Base-by-base conservation (phyloP, 768 basidiomycete genomes). In the Leccinum boreale region DNA sequence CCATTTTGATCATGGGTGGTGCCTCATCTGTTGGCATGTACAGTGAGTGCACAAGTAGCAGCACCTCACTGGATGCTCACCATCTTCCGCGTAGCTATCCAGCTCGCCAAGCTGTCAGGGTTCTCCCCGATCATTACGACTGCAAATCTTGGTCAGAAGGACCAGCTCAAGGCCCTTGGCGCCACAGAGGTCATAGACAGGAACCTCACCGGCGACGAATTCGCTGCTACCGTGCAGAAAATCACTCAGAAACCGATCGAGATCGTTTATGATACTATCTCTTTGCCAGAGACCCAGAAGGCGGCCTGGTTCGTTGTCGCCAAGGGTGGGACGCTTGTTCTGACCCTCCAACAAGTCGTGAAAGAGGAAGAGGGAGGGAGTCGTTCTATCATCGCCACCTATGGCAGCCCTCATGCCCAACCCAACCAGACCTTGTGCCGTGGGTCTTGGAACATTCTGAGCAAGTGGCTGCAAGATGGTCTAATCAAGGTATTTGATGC, bases 1-100 rank as follows among this genome's bases (percentile, higher is more conserved):
- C 81, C 1, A 74, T 82, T 17, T 60, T 84, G 50, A 72, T 83
- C 55, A 62, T 80, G 29, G 82, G 81, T n/a, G 81, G 81, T 5
- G 67, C 79, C 5, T 74, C 74, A 11, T 78, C 78, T 19, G 79
- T 81, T 0, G 81, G 81, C n/a, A 76, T 75, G 69, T 77, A 70
- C 48, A 73, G 81, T 78, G 59, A 58, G 72, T 64, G n/a, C 48
- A 55, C 26, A 23, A 2, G 5, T 17, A 3, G 10, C 5, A 24
- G 17, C 10, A 7, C 6, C 35, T 15, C 7, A 35, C 35, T 15
- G 35, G 14, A 42, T 21, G 8, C 56, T 68, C 26, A 60, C 50
- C 29, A 24, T 42, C 6, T 23, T 45, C 48, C 31, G 39, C 53
- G 19, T 12, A 76, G 78, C 54, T 14, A 70, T 75, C 56, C 79